Evolutionary conservation across 306 rosid genomes (phyloP).

Genomic region (Quercus aquifolioides): DNA sequence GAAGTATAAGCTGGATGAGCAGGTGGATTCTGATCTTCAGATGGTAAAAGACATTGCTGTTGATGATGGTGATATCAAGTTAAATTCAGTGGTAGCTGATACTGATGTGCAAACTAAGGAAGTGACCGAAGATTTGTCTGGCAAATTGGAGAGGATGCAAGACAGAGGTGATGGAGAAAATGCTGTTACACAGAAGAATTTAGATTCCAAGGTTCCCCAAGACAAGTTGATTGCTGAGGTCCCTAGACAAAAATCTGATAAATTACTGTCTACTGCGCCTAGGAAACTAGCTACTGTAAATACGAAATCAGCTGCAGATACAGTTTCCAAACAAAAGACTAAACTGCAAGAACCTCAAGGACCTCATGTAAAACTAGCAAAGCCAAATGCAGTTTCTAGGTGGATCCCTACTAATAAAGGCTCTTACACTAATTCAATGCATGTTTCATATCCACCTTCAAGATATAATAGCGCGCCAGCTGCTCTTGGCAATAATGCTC

Average conservation of each 20-base stretch:
- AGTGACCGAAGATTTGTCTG: conserved; percentile 41
- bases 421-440: conserved; percentile 71
- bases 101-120: conserved; percentile 51
- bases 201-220: conserved; percentile 45
- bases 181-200: conserved; percentile 32
- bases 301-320: conserved; percentile 45
- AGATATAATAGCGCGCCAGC: conserved; percentile 72
- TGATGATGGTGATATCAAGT: conserved; percentile 71
- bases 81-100: conserved; percentile 32
- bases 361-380: conserved; percentile 59
- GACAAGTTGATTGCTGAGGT: conserved; percentile 42
- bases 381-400: conserved; percentile 65
- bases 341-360: conserved; percentile 67
- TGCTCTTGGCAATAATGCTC: conserved; percentile 33
- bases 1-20: conserved; percentile 56
- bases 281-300: conserved; percentile 53
- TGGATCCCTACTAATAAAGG: conserved; percentile 90
- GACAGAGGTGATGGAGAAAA: conserved; percentile 51
- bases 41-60: conserved; percentile 84
- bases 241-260: conserved; percentile 55
- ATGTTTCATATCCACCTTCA: conserved; percentile 75
- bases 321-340: conserved; percentile 49
- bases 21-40: conserved; percentile 48
- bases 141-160: conserved; percentile 35
- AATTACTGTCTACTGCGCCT: conserved; percentile 39